Evolutionary conservation across 495 filamentous ascomycete species (phyloP), one percentile per base, ranked within the genome.

Genomic region (Tuber umbilicatum): DNA sequence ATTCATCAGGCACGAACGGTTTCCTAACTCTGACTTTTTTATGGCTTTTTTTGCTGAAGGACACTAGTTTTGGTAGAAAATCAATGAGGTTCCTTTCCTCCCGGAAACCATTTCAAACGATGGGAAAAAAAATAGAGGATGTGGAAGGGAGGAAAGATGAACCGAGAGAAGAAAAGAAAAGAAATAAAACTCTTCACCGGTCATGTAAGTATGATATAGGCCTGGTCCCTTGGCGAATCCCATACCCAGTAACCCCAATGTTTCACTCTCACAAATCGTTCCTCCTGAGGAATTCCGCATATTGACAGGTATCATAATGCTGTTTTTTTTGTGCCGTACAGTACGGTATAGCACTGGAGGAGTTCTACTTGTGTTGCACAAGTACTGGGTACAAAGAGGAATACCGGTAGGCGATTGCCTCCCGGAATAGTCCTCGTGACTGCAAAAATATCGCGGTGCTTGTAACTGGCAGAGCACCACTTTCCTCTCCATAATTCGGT

Each of bases 111-210:
- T 74, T 78, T 39, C 40, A 74, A 40, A 60, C 50, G 71, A 38
- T 16, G 55, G 50, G 39, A 16, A 37, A 39, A 75, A 42, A 42
- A 47, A 40, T 35, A 35, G n/a, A 67, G 64, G 5, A 67, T 67
- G 41, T 37, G 72, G 71, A 69, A 41, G 67, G 68, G 64, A 42
- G 40, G 40, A 35, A 67, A 17, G 45, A 40, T 38, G 43, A 64
- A 45, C 70, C 42, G 43, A 73, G 39, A 35, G 72, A 71, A 38
- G 40, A 55, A 70, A 70, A 60, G 50, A 71, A 47, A 73, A 45
- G 73, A 71, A 64, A 40, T 0, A 40, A 64, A 17, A 5, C 55
- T 64, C 27, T 35, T 27, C 10, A 35, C 14, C 2, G 35, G 12
- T 16, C 12, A 12, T 17, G 55, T 31, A 16, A 12, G n/a, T 64